Conservation (phyloP, 2,329 filamentous ascomycete species). For the Sclerotinia glacialis region DNA sequence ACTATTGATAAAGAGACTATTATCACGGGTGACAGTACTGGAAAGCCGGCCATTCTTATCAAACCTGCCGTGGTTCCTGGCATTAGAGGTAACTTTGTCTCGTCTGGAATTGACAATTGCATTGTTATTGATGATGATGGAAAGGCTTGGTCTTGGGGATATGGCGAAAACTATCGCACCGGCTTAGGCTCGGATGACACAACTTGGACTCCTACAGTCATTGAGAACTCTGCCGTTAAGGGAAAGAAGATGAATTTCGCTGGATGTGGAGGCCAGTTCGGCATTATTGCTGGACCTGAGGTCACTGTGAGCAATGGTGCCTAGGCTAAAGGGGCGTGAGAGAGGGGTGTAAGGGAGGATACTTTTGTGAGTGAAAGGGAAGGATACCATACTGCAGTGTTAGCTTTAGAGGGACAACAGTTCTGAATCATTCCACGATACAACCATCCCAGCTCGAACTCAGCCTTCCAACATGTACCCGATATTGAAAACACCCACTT, state of each 20-base stretch:
- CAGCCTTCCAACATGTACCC: background rate
- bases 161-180: constrained; percentile 75
- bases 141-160: constrained; percentile 75
- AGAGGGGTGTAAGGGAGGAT: background rate
- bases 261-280: constrained; percentile 80
- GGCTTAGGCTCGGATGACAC: constrained; percentile 75
- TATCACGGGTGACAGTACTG: constrained; percentile 59
- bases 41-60: constrained; percentile 65
- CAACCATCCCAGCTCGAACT: background rate
- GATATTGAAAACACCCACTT: background rate
- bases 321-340: background rate
- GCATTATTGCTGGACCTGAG: constrained; percentile 52
- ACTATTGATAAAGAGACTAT: constrained; percentile 56
- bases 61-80: constrained; percentile 55
- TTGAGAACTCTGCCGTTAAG: constrained; percentile 80
- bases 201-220: constrained; percentile 70
- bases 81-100: constrained; percentile 43
- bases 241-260: constrained; percentile 72
- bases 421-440: background rate
- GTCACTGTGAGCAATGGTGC: background rate
- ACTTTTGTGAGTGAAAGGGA: background rate
- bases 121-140: constrained; percentile 68
- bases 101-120: constrained; percentile 67
- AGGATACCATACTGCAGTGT: background rate
- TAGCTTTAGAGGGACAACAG: background rate